Conservation (phyloP, 2,329 filamentous ascomycete species). For the Aspergillus puulaauensis region DNA sequence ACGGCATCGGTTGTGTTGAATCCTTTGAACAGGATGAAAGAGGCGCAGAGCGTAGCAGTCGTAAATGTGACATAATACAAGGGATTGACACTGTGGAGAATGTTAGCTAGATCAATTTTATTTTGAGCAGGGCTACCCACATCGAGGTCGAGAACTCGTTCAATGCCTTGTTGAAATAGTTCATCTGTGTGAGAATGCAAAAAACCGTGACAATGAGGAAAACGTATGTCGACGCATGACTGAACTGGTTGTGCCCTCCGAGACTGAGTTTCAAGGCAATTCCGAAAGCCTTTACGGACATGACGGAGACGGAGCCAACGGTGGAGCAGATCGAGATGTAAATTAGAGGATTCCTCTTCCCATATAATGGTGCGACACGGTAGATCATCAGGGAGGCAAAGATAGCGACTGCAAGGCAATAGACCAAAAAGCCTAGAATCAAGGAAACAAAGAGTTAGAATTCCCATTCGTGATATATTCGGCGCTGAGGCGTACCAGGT, state of each 20-base stretch:
- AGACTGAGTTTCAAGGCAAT: conserved; percentile 96
- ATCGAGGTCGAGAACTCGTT: conserved; percentile 97
- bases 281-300: conserved; percentile 98
- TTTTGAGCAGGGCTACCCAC: conserved; percentile 56
- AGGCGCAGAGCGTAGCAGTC: conserved; percentile 87
- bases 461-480: background rate
- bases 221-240: conserved; percentile 91
- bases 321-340: conserved; percentile 98
- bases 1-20: conserved; percentile 94
- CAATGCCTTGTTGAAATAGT: conserved; percentile 98
- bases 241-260: conserved; percentile 90
- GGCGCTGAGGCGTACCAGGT: conserved; percentile 63
- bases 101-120: conserved; percentile 1
- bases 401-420: conserved; percentile 73
- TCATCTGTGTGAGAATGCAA: conserved; percentile 98
- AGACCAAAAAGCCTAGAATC: conserved; percentile 79
- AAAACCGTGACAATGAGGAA: conserved; percentile 91
- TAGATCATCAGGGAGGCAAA: conserved; percentile 97
- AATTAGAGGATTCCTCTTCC: conserved; percentile 92
- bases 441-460: conserved; percentile 2
- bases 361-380: conserved; percentile 81
- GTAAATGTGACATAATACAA: conserved; percentile 98
- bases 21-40: conserved; percentile 91
- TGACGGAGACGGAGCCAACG: conserved; percentile 94
- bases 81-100: conserved; percentile 72